A percentile compares a stretch with the other conserved stretches of the same genome.
phyloP scores from a whole-genome alignment of 2,329 filamentous ascomycete genomes.

The Fusarium tjaetaba region DNA sequence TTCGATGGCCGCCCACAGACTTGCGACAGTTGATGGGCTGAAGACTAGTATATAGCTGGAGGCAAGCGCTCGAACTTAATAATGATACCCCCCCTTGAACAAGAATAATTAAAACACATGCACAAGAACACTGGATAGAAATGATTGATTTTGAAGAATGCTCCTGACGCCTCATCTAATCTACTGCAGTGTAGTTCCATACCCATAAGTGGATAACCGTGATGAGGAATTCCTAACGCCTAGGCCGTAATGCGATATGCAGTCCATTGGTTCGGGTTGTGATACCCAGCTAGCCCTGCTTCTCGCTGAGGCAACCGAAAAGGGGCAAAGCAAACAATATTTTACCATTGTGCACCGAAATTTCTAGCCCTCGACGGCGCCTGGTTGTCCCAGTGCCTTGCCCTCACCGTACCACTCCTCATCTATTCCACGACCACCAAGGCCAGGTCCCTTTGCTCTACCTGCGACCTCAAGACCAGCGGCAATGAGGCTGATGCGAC shows the following conservation, averaged over 20 bases:
- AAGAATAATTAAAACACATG: neutral
- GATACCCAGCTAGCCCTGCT: neutral
- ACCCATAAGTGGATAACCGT: constrained; percentile 32
- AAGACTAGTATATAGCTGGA: neutral
- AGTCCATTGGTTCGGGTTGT: constrained; percentile 18
- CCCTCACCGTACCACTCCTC: constrained; percentile 51
- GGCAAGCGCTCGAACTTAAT: constrained; percentile 2
- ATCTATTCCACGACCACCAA: constrained; percentile 32
- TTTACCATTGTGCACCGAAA: neutral
- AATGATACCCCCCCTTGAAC: constrained; percentile 39
- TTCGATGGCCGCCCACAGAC: constrained; percentile 94
- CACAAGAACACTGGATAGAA: neutral
- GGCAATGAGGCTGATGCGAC: constrained; percentile 78
- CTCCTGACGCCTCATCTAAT: constrained; percentile 34
- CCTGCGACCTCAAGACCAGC: constrained; percentile 75
- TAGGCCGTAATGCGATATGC: constrained; percentile 23
- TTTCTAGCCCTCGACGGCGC: constrained; percentile 22
- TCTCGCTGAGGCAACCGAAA: neutral
- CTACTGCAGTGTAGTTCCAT: constrained; percentile 21
- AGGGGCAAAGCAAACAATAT: neutral
- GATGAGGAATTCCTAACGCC: constrained; percentile 42
- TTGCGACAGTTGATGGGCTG: constrained; percentile 91
- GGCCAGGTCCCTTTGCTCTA: constrained; percentile 32
- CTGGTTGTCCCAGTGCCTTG: constrained; percentile 4
- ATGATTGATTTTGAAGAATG: constrained; percentile 18